These are phyloP conservation scores for Bipolaris gigantea DNA, from an alignment of 2,329 filamentous ascomycete genomes.

Conservation along the genomic window DNA sequence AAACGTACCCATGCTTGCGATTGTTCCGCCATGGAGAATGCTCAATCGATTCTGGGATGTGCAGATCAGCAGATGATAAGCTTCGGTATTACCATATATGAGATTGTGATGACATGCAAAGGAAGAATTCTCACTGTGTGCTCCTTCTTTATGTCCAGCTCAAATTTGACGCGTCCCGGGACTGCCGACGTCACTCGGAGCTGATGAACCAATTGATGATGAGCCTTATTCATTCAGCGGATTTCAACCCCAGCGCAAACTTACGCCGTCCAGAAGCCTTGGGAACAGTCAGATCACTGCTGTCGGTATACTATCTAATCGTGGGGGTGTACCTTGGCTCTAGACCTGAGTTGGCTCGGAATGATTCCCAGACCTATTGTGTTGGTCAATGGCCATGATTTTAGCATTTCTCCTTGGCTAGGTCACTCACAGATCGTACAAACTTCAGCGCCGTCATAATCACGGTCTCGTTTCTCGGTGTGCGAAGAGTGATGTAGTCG, in stretches of 20 bases:
- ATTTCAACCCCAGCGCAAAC: constrained; percentile 5
- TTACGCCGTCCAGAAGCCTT: constrained; percentile 49
- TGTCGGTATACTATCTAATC: neutral
- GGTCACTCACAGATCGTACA: constrained; percentile 62
- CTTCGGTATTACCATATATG: too few relatives aligned
- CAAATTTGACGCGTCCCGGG: constrained; percentile 72
- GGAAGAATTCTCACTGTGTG: constrained; percentile 63
- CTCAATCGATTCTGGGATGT: constrained; percentile 68
- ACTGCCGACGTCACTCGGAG: constrained; percentile 67
- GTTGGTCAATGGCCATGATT: constrained; percentile 20
- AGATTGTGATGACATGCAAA: neutral
- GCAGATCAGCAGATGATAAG: constrained; percentile 1
- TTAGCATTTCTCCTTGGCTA: neutral
- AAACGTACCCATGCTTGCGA: constrained; percentile 67
- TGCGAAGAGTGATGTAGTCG: constrained; percentile 28
- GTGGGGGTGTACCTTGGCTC: constrained; percentile 71
- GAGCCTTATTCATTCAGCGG: neutral
- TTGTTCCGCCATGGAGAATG: constrained; percentile 76
- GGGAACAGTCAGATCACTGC: neutral
- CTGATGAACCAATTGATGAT: constrained; percentile 46
- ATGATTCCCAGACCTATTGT: constrained; percentile 77
- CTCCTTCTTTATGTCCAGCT: constrained; percentile 71
- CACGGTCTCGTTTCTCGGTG: neutral
- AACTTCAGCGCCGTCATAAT: constrained; percentile 58
- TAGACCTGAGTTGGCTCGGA: constrained; percentile 80